Conservation (phyloP, 177 flowering plant species). For the Tripterygium wilfordii region DNA sequence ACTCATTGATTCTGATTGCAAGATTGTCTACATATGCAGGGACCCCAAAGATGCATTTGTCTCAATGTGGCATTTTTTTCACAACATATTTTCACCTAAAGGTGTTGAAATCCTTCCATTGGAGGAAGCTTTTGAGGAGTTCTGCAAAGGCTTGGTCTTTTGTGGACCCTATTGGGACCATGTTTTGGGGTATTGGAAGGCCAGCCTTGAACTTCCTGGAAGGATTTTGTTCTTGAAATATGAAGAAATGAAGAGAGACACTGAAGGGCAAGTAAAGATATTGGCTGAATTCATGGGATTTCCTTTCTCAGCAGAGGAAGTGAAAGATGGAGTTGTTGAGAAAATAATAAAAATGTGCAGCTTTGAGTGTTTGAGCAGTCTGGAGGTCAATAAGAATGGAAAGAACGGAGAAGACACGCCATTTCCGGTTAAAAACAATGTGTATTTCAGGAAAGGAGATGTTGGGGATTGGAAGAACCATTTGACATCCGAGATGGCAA, state of each 20-base stretch:
- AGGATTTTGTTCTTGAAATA: slow-evolving; percentile 15
- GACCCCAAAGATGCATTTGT: slow-evolving; percentile 5
- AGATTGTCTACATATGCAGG: slow-evolving; percentile 6
- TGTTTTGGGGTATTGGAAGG: slow-evolving; percentile 8
- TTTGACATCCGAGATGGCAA: slow-evolving; percentile 8
- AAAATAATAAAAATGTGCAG: slow-evolving; percentile 7
- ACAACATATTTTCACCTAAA: not conserved
- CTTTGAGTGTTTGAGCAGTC: slow-evolving; percentile 11
- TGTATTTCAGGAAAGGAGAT: slow-evolving; percentile 12
- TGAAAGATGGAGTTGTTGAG: not conserved
- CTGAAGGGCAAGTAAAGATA: not conserved
- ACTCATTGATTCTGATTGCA: not conserved
- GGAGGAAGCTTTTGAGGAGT: slow-evolving; percentile 5
- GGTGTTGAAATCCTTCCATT: not conserved
- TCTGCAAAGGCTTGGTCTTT: slow-evolving; percentile 4
- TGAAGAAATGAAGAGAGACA: slow-evolving; percentile 8
- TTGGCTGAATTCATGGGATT: slow-evolving; percentile 4
- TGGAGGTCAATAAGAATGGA: slow-evolving; percentile 11
- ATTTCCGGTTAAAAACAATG: not conserved
- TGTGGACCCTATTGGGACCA: slow-evolving; percentile 17
- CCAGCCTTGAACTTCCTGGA: slow-evolving; percentile 1
- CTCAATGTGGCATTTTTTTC: not conserved
- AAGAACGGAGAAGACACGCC: too few species aligned
- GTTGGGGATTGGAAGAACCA: slow-evolving; percentile 13
- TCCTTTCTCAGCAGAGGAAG: slow-evolving; percentile 7